Base-by-base conservation (phyloP, 257 asterid species). In the Eustoma russellianum region DNA sequence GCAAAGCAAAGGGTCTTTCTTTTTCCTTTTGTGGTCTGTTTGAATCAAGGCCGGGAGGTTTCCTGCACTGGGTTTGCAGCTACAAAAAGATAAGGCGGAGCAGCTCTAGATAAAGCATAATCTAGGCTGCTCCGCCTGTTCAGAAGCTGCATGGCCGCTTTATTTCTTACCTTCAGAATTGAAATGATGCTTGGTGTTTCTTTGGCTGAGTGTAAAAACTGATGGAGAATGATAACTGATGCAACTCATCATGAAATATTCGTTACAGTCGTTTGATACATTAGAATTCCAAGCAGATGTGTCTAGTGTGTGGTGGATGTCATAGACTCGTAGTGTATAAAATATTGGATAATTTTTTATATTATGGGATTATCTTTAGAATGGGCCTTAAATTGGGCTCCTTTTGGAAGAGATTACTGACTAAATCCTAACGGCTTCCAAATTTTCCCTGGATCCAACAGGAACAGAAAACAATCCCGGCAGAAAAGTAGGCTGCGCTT, bases 1-100 rank as follows among this genome's bases (percentile, higher is more conserved):
- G 17, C 17, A 5, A 30, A 50, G 40, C 55, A 30, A 51, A 14
- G 33, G n/a, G n/a, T 8, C 5, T 9, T 6, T 9, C 17, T 24
- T 24, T 24, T 24, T 24, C 30, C 30, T 24, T 24, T 24, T 24
- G 3, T 1, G 79, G 88, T 85, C 58, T 2, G 79, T 77, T 41
- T 67, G 74, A 7, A 83, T 70, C 15, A 79, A 51, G 54, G 77
- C 81, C 1, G 83, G 66, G 9, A 72, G 6, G 69, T 79, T 74
- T 52, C 68, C 64, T 2, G 60, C 47, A 16, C 64, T 28, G 30
- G 78, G 59, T 2, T 24, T 30, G 70, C 57, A 17, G 74, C 77
- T 13, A 64, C 34, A 33, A 70, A 41, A 33, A 64, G 19, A 52
- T 61, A 12, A 9, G 64, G 13, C 14, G 63, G 41, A 17, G 67